A percentile compares a stretch with the other conserved stretches of the same genome.
Conservation (phyloP, 805 yeast genomes). For the Monosporozyma servazzii region DNA sequence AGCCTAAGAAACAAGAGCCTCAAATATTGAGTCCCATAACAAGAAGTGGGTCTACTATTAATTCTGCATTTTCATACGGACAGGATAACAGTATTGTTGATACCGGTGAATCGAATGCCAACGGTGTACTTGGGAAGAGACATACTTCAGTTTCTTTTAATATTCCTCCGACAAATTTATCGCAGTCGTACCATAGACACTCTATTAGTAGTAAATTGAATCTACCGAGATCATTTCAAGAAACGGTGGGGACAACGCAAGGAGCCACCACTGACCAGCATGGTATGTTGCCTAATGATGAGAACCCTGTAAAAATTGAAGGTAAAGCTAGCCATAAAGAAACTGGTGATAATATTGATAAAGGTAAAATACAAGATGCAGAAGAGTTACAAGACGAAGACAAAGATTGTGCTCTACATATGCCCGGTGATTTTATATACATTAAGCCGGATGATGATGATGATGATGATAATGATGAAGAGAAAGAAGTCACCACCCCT, state of each 20-base stretch:
- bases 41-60: neutral
- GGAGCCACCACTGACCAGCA: neutral
- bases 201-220: conserved; percentile 45
- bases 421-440: conserved; percentile 31
- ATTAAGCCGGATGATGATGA: conserved; percentile 11
- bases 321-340: neutral
- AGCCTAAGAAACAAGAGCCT: neutral
- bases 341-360: neutral
- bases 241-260: neutral
- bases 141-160: conserved; percentile 3
- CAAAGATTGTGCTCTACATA: conserved; percentile 26
- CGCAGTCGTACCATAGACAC: conserved; percentile 37
- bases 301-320: neutral
- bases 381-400: conserved; percentile 13
- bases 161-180: conserved; percentile 16
- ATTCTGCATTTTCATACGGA: neutral
- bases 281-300: neutral
- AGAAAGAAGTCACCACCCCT: neutral
- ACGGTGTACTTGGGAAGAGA: neutral
- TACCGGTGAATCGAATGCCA: neutral
- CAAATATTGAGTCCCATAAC: neutral
- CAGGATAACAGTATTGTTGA: neutral
- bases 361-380: neutral
- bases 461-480: neutral
- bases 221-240: conserved; percentile 3